phyloP scores from a whole-genome alignment of 2,329 filamentous ascomycete genomes.

The Botryotinia narcissicola region DNA sequence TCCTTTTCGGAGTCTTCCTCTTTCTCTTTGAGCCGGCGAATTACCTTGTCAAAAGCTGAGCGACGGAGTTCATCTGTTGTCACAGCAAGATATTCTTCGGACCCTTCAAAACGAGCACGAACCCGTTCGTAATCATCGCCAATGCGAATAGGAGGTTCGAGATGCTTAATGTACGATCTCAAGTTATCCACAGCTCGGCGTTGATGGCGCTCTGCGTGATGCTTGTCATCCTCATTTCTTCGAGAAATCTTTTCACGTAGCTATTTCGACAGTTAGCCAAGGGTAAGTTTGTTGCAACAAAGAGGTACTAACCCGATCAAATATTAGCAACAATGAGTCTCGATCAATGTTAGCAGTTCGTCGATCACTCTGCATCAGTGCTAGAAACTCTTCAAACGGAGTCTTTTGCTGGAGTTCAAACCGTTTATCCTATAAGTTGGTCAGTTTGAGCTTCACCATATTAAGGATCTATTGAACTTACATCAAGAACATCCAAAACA shows the following conservation, averaged over 20 bases:
- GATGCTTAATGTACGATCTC: slow-evolving; percentile 80
- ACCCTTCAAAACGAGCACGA: slow-evolving; percentile 72
- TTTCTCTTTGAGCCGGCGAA: slow-evolving; percentile 87
- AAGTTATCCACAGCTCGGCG: slow-evolving; percentile 81
- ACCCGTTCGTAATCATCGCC: slow-evolving; percentile 89
- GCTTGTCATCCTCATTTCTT: slow-evolving; percentile 80
- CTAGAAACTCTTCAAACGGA: slow-evolving; percentile 82
- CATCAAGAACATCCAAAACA: slow-evolving; percentile 84
- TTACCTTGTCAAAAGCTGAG: slow-evolving; percentile 85
- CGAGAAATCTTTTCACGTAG: slow-evolving; percentile 83
- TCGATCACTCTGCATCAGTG: slow-evolving; percentile 78
- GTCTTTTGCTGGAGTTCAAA: slow-evolving; percentile 88
- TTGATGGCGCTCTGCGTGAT: slow-evolving; percentile 78
- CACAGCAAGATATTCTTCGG: slow-evolving; percentile 80
- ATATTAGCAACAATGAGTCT: slow-evolving; percentile 77
- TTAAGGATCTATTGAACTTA: slow-evolving; percentile 45
- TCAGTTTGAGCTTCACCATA: slow-evolving; percentile 40
- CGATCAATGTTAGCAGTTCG: slow-evolving; percentile 84
- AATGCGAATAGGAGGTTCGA: slow-evolving; percentile 77
- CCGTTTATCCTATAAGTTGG: slow-evolving; percentile 67
- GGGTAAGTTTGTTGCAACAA: not conserved
- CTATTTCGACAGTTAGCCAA: slow-evolving; percentile 42
- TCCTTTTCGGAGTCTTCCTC: slow-evolving; percentile 77
- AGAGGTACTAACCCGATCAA: slow-evolving; percentile 64
- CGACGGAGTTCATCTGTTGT: slow-evolving; percentile 79